These are phyloP conservation scores for Xylaria sp. DNA, from an alignment of 2,329 filamentous ascomycete genomes.

Conservation along the genomic window DNA sequence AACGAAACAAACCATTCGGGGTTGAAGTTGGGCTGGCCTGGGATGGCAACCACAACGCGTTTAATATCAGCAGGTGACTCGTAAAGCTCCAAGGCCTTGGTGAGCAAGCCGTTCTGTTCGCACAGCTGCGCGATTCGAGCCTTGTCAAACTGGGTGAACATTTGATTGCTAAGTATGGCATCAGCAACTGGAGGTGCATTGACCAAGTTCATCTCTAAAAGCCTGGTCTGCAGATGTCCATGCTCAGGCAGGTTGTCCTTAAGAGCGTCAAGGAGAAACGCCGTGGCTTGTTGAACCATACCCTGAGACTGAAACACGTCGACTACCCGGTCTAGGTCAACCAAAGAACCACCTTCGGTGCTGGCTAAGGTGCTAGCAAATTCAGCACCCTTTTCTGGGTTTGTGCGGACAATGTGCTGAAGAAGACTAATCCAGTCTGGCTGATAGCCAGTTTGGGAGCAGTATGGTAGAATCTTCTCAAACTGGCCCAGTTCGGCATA, in stretches of 20 bases:
- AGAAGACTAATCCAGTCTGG: constrained; percentile 95
- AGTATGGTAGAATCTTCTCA: constrained; percentile 94
- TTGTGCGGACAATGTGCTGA: constrained; percentile 90
- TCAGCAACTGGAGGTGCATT: constrained; percentile 98
- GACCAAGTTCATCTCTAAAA: constrained; percentile 97
- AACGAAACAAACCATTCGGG: constrained; percentile 91
- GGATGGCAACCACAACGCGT: constrained; percentile 86
- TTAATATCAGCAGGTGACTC: constrained; percentile 91
- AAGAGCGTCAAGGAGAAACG: constrained; percentile 95
- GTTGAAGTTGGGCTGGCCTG: constrained; percentile 84
- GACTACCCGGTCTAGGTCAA: constrained; percentile 93
- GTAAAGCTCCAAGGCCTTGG: constrained; percentile 92
- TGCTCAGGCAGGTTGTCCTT: constrained; percentile 96
- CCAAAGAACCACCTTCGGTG: constrained; percentile 84
- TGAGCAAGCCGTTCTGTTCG: constrained; percentile 88
- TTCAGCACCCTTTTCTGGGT: constrained; percentile 92
- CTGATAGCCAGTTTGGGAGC: constrained; percentile 84
- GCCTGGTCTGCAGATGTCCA: constrained; percentile 89
- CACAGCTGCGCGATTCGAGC: constrained; percentile 88
- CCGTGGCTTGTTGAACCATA: constrained; percentile 96
- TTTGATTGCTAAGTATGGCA: constrained; percentile 96
- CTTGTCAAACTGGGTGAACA: constrained; percentile 98
- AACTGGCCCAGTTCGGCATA: constrained; percentile 97
- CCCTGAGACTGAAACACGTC: constrained; percentile 98
- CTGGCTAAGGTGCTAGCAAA: constrained; percentile 94